These are phyloP conservation scores for Carpinus fangiana DNA, from an alignment of 306 rosid genomes.

Conservation along the genomic window DNA sequence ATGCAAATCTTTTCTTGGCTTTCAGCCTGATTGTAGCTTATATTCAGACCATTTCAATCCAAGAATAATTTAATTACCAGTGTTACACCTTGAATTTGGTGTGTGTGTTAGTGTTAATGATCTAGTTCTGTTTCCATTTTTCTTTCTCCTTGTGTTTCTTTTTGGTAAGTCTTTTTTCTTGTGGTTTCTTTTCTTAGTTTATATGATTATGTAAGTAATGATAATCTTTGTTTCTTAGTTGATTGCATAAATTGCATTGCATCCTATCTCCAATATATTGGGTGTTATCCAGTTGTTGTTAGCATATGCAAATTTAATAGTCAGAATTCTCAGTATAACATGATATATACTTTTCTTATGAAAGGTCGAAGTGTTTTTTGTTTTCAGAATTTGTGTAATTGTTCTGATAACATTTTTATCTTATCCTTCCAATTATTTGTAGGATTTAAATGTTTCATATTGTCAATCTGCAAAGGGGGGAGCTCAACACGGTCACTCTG, in stretches of 20 bases:
- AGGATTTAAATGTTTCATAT: constrained; percentile 39
- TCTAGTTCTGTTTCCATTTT: not conserved
- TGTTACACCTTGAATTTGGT: not conserved
- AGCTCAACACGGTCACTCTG: constrained; percentile 3
- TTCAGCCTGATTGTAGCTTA: not conserved
- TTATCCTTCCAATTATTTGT: constrained; percentile 29
- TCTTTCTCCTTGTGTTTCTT: not conserved
- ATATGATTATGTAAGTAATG: not conserved
- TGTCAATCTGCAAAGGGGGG: constrained; percentile 26
- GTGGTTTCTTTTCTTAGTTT: not conserved
- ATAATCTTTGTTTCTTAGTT: not conserved
- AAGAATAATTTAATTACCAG: not conserved
- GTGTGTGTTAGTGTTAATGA: not conserved
- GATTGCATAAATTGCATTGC: not conserved
- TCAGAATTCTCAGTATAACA: not conserved
- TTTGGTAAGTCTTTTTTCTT: not conserved
- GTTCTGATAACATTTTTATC: constrained; percentile 22
- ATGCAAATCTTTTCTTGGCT: not conserved
- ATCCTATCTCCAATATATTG: not conserved
- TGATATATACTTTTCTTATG: not conserved
- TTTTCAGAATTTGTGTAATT: constrained; percentile 7
- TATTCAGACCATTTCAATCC: not conserved
- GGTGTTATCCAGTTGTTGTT: not conserved
- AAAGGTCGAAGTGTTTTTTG: too few species aligned
- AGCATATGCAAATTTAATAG: not conserved